Conservation (phyloP, 169 alveolate genomes). For the Perkinsus olseni region DNA sequence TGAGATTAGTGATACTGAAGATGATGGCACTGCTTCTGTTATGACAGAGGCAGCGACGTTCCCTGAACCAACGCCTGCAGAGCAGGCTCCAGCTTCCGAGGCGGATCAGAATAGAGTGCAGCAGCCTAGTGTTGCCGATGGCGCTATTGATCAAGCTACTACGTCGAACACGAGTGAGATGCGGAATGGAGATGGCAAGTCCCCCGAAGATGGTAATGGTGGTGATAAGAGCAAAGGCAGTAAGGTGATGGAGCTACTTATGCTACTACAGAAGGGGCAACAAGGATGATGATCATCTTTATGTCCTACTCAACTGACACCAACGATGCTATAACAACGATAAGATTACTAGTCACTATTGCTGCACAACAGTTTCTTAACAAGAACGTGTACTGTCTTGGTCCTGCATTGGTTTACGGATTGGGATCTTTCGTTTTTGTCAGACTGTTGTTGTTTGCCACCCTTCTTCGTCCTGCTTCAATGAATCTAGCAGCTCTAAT, state of each 20-base stretch:
- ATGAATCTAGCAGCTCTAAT: background rate
- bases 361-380: background rate
- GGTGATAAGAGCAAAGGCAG: background rate
- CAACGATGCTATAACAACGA: background rate
- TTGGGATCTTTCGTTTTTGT: background rate
- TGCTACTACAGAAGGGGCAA: background rate
- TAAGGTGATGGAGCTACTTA: background rate
- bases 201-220: background rate
- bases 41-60: background rate
- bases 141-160: background rate
- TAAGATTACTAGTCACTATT: background rate
- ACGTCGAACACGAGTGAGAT: background rate
- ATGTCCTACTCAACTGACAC: background rate
- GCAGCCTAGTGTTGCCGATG: background rate
- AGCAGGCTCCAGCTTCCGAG: background rate
- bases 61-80: background rate
- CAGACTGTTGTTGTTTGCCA: background rate
- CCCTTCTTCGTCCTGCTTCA: background rate
- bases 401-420: background rate
- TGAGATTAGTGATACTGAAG: background rate
- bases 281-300: background rate
- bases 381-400: background rate
- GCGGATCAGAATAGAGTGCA: background rate
- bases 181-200: background rate
- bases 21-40: background rate